These are phyloP conservation scores for Haematococcus lacustris DNA, from an alignment of 139 green algal species.

Conservation along the genomic window DNA sequence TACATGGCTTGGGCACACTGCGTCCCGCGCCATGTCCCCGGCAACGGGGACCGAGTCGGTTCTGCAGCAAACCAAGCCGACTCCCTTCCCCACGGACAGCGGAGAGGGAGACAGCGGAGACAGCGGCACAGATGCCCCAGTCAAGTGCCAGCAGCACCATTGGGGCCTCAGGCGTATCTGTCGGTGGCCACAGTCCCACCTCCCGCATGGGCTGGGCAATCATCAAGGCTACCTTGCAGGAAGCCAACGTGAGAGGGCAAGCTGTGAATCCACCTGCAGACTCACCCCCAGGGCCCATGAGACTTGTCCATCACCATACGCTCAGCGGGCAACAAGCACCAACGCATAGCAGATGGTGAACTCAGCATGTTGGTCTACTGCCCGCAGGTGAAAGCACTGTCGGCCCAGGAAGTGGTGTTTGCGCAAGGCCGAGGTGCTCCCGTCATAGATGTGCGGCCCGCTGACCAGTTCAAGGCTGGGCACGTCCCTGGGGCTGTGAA, in stretches of 20 bases:
- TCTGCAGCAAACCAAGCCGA: too few relatives aligned
- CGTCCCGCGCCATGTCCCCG: too few relatives aligned
- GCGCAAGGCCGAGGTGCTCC: not conserved
- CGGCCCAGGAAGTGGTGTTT: conserved; percentile 2
- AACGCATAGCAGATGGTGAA: too few relatives aligned
- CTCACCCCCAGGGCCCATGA: not conserved
- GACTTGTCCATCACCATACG: not conserved
- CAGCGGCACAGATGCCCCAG: too few relatives aligned
- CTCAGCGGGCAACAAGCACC: not conserved
- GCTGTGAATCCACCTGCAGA: not conserved
- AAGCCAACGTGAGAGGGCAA: not conserved
- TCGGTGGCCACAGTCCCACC: not conserved
- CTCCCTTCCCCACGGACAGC: too few relatives aligned
- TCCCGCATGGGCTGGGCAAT: not conserved
- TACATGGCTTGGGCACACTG: too few relatives aligned
- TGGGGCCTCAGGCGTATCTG: too few relatives aligned
- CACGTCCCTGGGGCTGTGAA: conserved; percentile 35
- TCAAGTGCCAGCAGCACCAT: too few relatives aligned
- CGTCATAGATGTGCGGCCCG: conserved; percentile 4
- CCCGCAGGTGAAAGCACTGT: not conserved
- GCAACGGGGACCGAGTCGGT: too few relatives aligned
- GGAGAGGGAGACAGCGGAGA: too few relatives aligned
- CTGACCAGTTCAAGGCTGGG: conserved; percentile 9
- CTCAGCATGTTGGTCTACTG: not conserved
- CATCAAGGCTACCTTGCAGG: not conserved